phyloP scores from a whole-genome alignment of 352 stramenopile genomes.

The Globisporangium paroecandrum region DNA sequence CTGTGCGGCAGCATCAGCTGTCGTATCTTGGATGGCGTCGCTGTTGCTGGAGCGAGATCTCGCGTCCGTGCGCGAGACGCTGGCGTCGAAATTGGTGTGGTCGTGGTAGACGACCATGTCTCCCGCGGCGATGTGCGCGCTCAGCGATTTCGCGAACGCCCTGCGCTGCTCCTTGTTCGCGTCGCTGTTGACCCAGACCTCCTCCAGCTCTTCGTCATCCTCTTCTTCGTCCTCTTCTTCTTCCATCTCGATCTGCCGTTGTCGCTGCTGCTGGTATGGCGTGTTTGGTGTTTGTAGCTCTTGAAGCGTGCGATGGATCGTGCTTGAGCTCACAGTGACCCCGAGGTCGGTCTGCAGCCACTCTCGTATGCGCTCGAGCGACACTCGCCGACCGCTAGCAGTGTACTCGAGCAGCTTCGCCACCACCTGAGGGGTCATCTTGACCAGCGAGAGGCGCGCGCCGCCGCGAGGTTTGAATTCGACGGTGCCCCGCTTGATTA shows the following conservation, averaged over 20 bases:
- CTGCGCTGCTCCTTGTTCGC: background rate
- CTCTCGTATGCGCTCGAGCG: background rate
- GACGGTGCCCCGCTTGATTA: background rate
- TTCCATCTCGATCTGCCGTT: background rate
- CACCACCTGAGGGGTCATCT: background rate
- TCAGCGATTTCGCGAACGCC: background rate
- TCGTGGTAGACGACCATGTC: slow-evolving; percentile 3
- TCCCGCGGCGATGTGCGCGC: background rate
- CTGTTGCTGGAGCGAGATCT: background rate
- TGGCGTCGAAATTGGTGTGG: background rate
- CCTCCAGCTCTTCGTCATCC: background rate
- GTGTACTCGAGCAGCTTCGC: background rate
- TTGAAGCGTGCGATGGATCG: background rate
- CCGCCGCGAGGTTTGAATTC: background rate
- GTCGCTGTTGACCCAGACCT: background rate
- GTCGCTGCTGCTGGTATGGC: background rate
- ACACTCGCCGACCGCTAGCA: background rate
- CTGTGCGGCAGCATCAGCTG: background rate
- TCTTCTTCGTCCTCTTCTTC: background rate
- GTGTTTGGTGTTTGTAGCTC: background rate
- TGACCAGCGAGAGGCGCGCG: background rate
- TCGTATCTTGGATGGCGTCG: background rate
- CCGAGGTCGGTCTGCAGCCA: background rate
- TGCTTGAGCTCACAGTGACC: background rate
- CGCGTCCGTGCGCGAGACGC: background rate